phyloP scores from a whole-genome alignment of 257 asterid genomes.

The Fraxinus excelsior region DNA sequence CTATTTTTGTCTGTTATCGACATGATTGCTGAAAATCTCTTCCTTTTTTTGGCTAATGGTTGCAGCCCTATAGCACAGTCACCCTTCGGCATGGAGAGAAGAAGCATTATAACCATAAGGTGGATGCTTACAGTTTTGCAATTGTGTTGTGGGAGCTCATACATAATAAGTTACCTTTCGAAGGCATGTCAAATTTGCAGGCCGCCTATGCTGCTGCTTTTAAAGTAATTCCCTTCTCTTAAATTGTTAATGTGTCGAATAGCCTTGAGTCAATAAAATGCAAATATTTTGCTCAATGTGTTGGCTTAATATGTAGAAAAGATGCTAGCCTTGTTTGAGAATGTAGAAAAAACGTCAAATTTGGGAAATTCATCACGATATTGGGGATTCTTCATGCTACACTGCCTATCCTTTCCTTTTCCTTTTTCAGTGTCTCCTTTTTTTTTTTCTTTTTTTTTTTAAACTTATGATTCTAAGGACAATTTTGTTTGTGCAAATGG shows the following conservation, averaged over 20 bases:
- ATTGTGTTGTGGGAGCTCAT: constrained; percentile 96
- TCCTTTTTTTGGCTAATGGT: neutral
- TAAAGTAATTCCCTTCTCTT: constrained; percentile 51
- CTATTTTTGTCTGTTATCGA: neutral
- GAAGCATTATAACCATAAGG: constrained; percentile 96
- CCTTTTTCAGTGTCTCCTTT: too few species aligned
- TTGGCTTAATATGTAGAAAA: neutral
- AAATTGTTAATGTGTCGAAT: neutral
- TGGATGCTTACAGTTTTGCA: constrained; percentile 96
- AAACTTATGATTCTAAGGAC: too few species aligned
- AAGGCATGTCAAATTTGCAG: constrained; percentile 96
- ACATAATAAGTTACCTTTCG: constrained; percentile 79
- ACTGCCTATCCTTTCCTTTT: neutral
- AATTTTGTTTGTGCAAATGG: neutral
- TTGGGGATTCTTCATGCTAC: neutral
- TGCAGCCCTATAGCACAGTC: constrained; percentile 93
- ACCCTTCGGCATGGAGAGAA: constrained; percentile 95
- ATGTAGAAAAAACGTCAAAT: neutral
- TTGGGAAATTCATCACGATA: neutral
- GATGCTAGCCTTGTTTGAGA: neutral
- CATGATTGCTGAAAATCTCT: neutral
- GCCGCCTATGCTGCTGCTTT: constrained; percentile 99
- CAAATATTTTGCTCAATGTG: neutral
- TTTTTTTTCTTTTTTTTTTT: too few species aligned
- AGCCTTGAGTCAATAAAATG: neutral